Conservation (phyloP, 2,329 filamentous ascomycete genomes). For the Phialophora chinensis region DNA sequence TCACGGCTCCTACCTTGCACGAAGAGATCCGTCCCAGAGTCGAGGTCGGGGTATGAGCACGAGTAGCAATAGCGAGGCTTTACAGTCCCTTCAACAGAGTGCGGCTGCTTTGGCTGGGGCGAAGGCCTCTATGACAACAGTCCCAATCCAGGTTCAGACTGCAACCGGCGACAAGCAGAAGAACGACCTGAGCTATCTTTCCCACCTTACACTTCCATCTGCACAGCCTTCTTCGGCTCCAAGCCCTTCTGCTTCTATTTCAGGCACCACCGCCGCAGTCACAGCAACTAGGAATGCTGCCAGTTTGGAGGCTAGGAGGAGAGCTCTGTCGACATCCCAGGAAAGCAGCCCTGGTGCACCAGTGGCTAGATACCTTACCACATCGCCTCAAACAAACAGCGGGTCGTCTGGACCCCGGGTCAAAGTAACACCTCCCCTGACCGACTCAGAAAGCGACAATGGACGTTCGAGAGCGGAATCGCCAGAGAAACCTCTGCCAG, state of each 20-base stretch:
- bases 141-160: slow-evolving; percentile 17
- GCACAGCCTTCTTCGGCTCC: slow-evolving; percentile 20
- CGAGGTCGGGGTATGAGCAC: slow-evolving; percentile 31
- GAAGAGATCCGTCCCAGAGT: slow-evolving; percentile 17
- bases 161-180: slow-evolving; percentile 24
- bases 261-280: slow-evolving; percentile 28
- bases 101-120: slow-evolving; percentile 33
- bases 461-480: slow-evolving; percentile 6
- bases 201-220: slow-evolving; percentile 16
- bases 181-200: slow-evolving; percentile 24
- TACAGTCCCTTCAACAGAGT: slow-evolving; percentile 22
- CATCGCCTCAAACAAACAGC: slow-evolving; percentile 7
- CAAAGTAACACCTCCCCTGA: slow-evolving; percentile 27
- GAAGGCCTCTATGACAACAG: slow-evolving; percentile 31
- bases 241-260: slow-evolving; percentile 18
- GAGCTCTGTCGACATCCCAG: slow-evolving; percentile 23
- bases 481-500: slow-evolving; percentile 15
- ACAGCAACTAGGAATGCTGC: slow-evolving; percentile 33
- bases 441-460: slow-evolving; percentile 30
- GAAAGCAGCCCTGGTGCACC: slow-evolving; percentile 20
- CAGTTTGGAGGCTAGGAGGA: slow-evolving; percentile 21
- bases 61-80: slow-evolving; percentile 25
- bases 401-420: slow-evolving; percentile 19
- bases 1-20: slow-evolving; percentile 22
- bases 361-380: neutral